These are phyloP conservation scores for Aspergillus taichungensis DNA, from an alignment of 495 filamentous ascomycete species.

Conservation along the genomic window DNA sequence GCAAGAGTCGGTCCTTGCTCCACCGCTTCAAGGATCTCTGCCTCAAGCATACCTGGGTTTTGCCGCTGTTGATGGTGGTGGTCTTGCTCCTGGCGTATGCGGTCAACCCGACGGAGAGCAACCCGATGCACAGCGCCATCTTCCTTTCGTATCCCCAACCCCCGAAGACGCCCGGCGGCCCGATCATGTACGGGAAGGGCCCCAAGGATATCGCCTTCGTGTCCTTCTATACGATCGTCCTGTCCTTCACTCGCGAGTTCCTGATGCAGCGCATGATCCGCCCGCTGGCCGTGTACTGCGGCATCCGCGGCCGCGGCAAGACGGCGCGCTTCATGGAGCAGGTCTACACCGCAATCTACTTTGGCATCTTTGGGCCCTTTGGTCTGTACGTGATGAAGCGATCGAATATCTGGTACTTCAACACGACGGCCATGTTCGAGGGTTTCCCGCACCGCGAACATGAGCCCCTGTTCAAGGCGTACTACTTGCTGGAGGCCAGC, in stretches of 20 bases:
- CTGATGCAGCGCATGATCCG: constrained; percentile 89
- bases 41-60: constrained; percentile 70
- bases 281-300: constrained; percentile 60
- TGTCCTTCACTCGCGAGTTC: constrained; percentile 93
- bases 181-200: constrained; percentile 84
- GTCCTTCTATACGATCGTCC: constrained; percentile 77
- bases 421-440: constrained; percentile 86
- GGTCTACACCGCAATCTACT: constrained; percentile 95
- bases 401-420: constrained; percentile 97
- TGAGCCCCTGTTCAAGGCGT: constrained; percentile 85
- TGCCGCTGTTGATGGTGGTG: constrained; percentile 62
- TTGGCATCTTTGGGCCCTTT: constrained; percentile 71
- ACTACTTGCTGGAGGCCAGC: constrained; percentile 89
- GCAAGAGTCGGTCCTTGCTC: constrained; percentile 50
- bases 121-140: constrained; percentile 77
- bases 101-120: constrained; percentile 69
- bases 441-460: constrained; percentile 81
- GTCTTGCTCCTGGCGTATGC: constrained; percentile 60
- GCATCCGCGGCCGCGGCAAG: constrained; percentile 68
- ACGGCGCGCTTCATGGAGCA: constrained; percentile 96
- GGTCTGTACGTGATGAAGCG: constrained; percentile 89
- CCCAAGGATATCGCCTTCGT: constrained; percentile 78
- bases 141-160: constrained; percentile 88
- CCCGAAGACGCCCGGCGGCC: constrained; percentile 40
- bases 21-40: constrained; percentile 57